Percentiles rank a stretch among this genome's conserved stretches.
phyloP scores from a whole-genome alignment of 1,284 basidiomycete genomes.

The Bjerkandera adusta region DNA sequence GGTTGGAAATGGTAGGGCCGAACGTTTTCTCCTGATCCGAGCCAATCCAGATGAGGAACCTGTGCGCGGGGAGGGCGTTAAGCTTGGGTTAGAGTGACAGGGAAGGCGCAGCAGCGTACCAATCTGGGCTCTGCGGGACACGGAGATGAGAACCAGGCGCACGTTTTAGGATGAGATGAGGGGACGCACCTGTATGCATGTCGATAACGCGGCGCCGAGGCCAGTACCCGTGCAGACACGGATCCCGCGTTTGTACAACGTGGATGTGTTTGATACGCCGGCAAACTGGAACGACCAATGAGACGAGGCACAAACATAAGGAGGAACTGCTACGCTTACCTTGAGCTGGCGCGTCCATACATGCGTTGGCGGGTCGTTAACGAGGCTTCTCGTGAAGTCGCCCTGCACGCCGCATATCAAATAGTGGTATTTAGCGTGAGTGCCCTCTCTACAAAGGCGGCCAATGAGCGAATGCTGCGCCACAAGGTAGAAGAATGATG shows the following conservation, averaged over 20 bases:
- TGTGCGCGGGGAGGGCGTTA: conserved; percentile 20
- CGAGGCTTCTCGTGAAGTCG: conserved; percentile 63
- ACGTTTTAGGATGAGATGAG: background rate
- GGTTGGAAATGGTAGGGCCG: conserved; percentile 39
- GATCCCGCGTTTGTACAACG: conserved; percentile 42
- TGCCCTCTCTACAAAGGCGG: conserved; percentile 47
- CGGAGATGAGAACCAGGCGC: conserved; percentile 3
- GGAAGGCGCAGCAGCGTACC: conserved; percentile 31
- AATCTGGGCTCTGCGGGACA: conserved; percentile 49
- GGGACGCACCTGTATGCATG: conserved; percentile 35
- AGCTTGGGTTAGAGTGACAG: background rate
- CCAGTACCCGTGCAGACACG: conserved; percentile 46
- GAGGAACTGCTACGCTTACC: conserved; percentile 30
- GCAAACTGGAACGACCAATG: conserved; percentile 31
- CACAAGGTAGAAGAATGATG: conserved; percentile 14
- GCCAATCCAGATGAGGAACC: conserved; percentile 64
- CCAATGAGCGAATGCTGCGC: background rate
- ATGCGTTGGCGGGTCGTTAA: conserved; percentile 57
- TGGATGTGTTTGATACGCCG: conserved; percentile 42
- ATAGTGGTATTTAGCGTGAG: conserved; percentile 60
- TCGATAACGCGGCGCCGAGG: conserved; percentile 42
- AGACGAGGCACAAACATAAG: background rate
- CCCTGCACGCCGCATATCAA: conserved; percentile 72
- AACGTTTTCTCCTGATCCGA: conserved; percentile 45
- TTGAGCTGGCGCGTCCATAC: conserved; percentile 72